Evolutionary conservation across 2,329 filamentous ascomycete species (phyloP).

Genomic region (Neonectria ditissima): DNA sequence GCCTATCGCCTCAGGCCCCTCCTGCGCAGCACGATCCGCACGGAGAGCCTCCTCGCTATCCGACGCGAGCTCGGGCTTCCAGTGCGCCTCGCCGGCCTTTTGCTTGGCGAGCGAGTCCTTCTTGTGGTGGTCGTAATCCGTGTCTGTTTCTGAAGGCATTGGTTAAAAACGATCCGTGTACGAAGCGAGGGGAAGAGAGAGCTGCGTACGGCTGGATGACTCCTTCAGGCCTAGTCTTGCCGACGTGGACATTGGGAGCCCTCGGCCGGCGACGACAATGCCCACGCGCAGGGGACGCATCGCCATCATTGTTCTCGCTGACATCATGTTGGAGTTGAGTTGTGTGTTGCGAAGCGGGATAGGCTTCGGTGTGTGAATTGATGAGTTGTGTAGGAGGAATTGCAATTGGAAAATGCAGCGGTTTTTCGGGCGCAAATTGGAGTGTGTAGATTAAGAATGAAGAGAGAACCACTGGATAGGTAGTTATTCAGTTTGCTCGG

Average conservation of each 20-base stretch:
- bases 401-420: not conserved
- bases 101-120: slow-evolving; percentile 73
- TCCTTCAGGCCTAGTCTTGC: slow-evolving; percentile 51
- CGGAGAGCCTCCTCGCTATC: slow-evolving; percentile 83
- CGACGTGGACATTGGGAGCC: slow-evolving; percentile 46
- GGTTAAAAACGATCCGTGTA: not conserved
- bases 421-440: not conserved
- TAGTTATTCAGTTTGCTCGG: not conserved
- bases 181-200: not conserved
- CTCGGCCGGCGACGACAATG: slow-evolving; percentile 41
- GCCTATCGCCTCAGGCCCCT: slow-evolving; percentile 54
- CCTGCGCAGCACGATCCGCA: slow-evolving; percentile 65
- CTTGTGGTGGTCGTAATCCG: slow-evolving; percentile 69
- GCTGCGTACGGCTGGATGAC: slow-evolving; percentile 49
- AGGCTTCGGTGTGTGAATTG: not conserved
- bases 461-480: not conserved
- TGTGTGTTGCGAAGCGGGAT: slow-evolving; percentile 2
- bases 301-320: slow-evolving; percentile 36
- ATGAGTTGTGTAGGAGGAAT: not conserved
- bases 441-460: not conserved
- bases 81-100: slow-evolving; percentile 76
- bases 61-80: slow-evolving; percentile 82
- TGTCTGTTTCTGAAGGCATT: slow-evolving; percentile 47
- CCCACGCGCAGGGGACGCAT: slow-evolving; percentile 38
- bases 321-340: slow-evolving; percentile 38